These are phyloP conservation scores for Jatropha podagrica DNA, from an alignment of 441 rosid genomes.

Conservation along the genomic window DNA sequence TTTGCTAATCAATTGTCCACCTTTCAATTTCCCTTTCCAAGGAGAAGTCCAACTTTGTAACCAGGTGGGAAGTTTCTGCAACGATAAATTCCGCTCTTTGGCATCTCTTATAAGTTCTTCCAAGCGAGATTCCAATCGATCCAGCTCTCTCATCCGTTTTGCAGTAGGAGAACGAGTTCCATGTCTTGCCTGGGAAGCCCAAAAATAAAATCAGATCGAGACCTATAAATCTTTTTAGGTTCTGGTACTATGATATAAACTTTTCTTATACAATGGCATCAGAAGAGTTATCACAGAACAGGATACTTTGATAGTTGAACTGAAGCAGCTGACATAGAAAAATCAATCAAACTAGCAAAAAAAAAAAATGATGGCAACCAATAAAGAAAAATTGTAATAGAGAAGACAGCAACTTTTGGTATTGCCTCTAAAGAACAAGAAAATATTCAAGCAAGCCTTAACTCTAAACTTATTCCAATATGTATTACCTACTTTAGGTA, in stretches of 20 bases:
- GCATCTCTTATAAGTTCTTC: conserved; percentile 59
- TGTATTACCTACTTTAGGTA: no score
- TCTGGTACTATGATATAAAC: not conserved
- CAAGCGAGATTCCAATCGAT: conserved; percentile 57
- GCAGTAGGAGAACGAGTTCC: conserved; percentile 97
- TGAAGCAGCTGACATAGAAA: no score
- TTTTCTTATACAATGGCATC: no score
- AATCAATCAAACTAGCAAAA: no score
- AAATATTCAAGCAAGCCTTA: no score
- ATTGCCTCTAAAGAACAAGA: no score
- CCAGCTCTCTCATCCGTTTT: conserved; percentile 76
- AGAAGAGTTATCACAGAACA: not conserved
- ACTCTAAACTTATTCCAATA: no score
- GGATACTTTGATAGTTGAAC: not conserved
- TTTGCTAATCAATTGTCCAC: conserved; percentile 68
- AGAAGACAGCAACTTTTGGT: no score
- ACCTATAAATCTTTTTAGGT: not conserved
- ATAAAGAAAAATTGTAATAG: not conserved
- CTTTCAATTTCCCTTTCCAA: conserved; percentile 80
- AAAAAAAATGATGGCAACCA: not conserved
- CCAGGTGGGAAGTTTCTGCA: conserved; percentile 70
- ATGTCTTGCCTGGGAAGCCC: conserved; percentile 62
- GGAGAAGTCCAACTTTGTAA: conserved; percentile 74
- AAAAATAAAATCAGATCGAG: not conserved
- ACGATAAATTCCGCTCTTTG: conserved; percentile 39